phyloP scores from a whole-genome alignment of 768 basidiomycete species.

The Boletus rubropictus region DNA sequence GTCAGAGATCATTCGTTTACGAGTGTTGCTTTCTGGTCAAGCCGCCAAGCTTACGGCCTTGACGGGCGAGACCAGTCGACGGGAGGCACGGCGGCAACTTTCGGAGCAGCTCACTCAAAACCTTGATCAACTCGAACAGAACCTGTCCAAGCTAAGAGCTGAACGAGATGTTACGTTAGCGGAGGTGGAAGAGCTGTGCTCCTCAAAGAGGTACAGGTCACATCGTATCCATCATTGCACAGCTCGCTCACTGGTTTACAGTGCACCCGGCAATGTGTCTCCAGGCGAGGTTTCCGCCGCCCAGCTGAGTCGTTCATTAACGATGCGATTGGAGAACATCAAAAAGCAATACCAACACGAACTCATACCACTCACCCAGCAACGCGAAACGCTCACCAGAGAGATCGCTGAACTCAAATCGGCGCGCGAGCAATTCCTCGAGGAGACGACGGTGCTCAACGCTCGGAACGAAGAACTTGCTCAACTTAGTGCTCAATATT shows the following conservation, averaged over 20 bases:
- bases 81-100: slow-evolving; percentile 73
- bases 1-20: slow-evolving; percentile 81
- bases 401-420: slow-evolving; percentile 87
- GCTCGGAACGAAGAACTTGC: slow-evolving; percentile 90
- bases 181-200: slow-evolving; percentile 86
- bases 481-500: slow-evolving; percentile 78
- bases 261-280: slow-evolving; percentile 23
- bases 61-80: slow-evolving; percentile 68
- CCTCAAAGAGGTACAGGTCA: slow-evolving; percentile 56
- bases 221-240: slow-evolving; percentile 10
- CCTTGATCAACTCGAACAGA: slow-evolving; percentile 73
- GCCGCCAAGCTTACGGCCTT: slow-evolving; percentile 82
- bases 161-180: slow-evolving; percentile 90
- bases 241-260: slow-evolving; percentile 20
- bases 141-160: slow-evolving; percentile 79
- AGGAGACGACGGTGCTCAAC: slow-evolving; percentile 88
- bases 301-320: slow-evolving; percentile 64
- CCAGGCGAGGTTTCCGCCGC: slow-evolving; percentile 34
- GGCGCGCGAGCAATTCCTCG: slow-evolving; percentile 78
- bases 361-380: slow-evolving; percentile 73
- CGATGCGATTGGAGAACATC: slow-evolving; percentile 79
- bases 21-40: slow-evolving; percentile 84
- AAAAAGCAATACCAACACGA: slow-evolving; percentile 86
- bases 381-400: slow-evolving; percentile 70
- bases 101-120: slow-evolving; percentile 74